These are phyloP conservation scores for Pestalotiopsis sp. DNA, from an alignment of 2,329 filamentous ascomycete genomes.

Conservation along the genomic window DNA sequence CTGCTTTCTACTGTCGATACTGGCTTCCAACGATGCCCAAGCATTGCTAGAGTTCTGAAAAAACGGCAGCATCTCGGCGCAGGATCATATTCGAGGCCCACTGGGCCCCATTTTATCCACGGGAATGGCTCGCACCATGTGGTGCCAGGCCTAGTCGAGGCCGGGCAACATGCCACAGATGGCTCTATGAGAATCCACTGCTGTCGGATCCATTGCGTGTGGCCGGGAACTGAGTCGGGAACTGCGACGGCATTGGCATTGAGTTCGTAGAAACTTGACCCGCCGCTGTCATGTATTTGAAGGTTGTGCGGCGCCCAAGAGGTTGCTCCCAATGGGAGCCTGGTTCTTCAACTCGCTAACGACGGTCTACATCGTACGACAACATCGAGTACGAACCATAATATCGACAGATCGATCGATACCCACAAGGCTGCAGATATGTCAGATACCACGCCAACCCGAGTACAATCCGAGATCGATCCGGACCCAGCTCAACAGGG, in stretches of 20 bases:
- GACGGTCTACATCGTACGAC: neutral
- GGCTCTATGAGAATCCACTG: constrained; percentile 4
- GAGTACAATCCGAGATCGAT: neutral
- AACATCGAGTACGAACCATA: neutral
- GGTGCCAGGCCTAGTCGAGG: neutral
- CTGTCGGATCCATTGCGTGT: neutral
- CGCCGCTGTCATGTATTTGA: neutral
- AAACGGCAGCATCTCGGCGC: constrained; percentile 7
- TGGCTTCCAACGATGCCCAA: neutral
- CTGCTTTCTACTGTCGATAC: neutral
- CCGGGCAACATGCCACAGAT: neutral
- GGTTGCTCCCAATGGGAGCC: neutral
- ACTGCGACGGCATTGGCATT: constrained; percentile 6
- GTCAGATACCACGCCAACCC: neutral
- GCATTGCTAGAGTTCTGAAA: neutral
- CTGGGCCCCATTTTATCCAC: neutral
- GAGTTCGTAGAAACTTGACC: neutral
- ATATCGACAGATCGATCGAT: neutral
- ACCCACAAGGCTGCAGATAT: neutral
- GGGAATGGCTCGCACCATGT: constrained; percentile 3
- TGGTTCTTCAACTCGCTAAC: neutral
- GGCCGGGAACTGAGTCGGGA: constrained; percentile 1
- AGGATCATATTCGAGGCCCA: neutral
- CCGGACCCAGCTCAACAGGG: neutral
- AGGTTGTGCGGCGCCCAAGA: neutral